Evolutionary conservation across 345 rosid genomes (phyloP).

Genomic region (Excoecaria cochinchinensis): DNA sequence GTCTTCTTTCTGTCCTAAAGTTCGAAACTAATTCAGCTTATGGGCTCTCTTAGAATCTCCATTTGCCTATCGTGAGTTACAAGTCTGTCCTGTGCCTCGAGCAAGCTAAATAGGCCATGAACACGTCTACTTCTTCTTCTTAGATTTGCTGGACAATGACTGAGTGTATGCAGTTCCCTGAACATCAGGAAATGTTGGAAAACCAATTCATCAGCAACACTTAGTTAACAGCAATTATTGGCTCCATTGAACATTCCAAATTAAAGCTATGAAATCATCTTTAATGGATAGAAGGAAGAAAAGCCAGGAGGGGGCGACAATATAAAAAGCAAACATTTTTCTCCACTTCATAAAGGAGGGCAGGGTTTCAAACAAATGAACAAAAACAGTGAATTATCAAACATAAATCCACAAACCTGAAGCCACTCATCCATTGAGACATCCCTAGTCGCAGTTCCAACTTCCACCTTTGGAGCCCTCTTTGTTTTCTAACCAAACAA

Average conservation of each 20-base stretch:
- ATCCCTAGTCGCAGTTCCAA: slow-evolving; percentile 69
- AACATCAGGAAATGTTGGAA: not conserved
- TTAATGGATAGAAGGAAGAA: not conserved
- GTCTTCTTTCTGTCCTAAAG: slow-evolving; percentile 33
- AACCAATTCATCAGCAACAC: not conserved
- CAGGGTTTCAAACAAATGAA: slow-evolving; percentile 5
- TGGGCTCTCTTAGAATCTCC: slow-evolving; percentile 21
- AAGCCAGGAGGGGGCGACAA: not conserved
- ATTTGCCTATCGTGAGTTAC: slow-evolving; percentile 35
- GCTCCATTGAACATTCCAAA: not conserved
- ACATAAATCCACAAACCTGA: slow-evolving; percentile 46
- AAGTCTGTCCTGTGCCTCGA: slow-evolving; percentile 15
- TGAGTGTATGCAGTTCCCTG: slow-evolving; percentile 77
- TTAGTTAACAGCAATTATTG: not conserved
- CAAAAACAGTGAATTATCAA: not conserved
- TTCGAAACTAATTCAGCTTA: slow-evolving; percentile 26
- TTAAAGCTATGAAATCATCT: not conserved
- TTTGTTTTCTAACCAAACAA: slow-evolving; percentile 61
- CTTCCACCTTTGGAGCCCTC: slow-evolving; percentile 80
- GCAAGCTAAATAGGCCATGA: slow-evolving; percentile 11
- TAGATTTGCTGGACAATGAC: slow-evolving; percentile 56
- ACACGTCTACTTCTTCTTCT: slow-evolving; percentile 70
- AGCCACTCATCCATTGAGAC: slow-evolving; percentile 93
- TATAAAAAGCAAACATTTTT: not conserved
- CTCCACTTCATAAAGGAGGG: not conserved